Evolutionary conservation across 208 protist genomes (phyloP).

Genomic region (Endotrypanum monterogeii): DNA sequence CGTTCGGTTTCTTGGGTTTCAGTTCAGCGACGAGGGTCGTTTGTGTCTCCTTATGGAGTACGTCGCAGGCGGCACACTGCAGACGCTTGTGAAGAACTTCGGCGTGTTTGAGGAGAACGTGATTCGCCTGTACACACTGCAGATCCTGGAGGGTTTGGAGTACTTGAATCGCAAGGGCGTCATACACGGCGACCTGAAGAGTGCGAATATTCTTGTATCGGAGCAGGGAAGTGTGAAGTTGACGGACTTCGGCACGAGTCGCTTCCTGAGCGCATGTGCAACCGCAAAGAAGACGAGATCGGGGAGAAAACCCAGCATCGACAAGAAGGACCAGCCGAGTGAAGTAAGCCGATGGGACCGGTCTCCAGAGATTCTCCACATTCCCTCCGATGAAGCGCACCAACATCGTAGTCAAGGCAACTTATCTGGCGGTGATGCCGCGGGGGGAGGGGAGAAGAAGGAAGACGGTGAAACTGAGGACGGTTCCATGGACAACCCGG

Average conservation of each 20-base stretch:
- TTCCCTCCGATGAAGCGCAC: neutral
- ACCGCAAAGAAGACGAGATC: constrained; percentile 1
- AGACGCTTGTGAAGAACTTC: constrained; percentile 83
- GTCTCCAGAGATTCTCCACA: constrained; percentile 10
- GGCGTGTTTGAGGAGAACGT: constrained; percentile 85
- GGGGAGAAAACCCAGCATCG: neutral
- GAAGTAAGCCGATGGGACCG: neutral
- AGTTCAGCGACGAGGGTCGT: constrained; percentile 39
- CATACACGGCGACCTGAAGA: constrained; percentile 90
- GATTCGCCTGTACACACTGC: constrained; percentile 80
- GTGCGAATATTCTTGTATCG: constrained; percentile 84
- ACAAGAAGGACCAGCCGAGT: neutral
- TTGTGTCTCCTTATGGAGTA: constrained; percentile 92
- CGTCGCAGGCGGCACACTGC: constrained; percentile 85
- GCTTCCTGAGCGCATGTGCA: constrained; percentile 33
- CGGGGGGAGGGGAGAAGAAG: neutral
- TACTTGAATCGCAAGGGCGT: constrained; percentile 72
- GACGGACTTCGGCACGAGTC: constrained; percentile 91
- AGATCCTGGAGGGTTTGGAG: constrained; percentile 86
- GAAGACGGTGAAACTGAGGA: neutral
- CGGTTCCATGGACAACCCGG: constrained; percentile 1
- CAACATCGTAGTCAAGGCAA: neutral
- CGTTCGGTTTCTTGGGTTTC: constrained; percentile 83
- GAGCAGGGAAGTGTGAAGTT: constrained; percentile 86
- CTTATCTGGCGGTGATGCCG: neutral